phyloP scores from a whole-genome alignment of 805 yeast species.

The Debaryomyces hansenii region DNA sequence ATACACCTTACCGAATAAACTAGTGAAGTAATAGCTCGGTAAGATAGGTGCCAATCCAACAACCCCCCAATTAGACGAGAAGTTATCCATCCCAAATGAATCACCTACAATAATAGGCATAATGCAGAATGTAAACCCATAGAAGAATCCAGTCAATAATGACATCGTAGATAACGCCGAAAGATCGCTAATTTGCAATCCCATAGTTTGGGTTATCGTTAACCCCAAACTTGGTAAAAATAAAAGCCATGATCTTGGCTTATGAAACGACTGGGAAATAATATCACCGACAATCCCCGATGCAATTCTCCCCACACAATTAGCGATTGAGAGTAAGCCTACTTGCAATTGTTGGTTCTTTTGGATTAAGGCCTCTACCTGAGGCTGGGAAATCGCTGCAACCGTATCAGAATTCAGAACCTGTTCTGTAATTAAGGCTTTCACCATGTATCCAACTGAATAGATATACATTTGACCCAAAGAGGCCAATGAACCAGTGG shows the following conservation, averaged over 20 bases:
- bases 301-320: conserved; percentile 63
- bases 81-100: conserved; percentile 64
- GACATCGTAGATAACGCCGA: conserved; percentile 50
- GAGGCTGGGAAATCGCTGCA: conserved; percentile 6
- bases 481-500: conserved; percentile 41
- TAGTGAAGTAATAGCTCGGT: conserved; percentile 59
- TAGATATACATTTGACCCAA: conserved; percentile 49
- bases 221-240: conserved; percentile 52
- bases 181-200: conserved; percentile 32
- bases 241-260: conserved; percentile 55
- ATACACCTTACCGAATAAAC: conserved; percentile 61
- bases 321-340: conserved; percentile 64
- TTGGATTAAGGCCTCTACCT: conserved; percentile 41
- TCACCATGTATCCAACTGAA: conserved; percentile 47
- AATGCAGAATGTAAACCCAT: conserved; percentile 71
- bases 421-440: conserved; percentile 29
- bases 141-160: conserved; percentile 62
- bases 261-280: conserved; percentile 44
- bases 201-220: conserved; percentile 51
- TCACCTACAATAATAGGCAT: conserved; percentile 79
- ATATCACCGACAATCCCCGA: conserved; percentile 68
- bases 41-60: conserved; percentile 66
- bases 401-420: conserved; percentile 5
- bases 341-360: conserved; percentile 70
- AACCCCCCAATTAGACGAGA: conserved; percentile 74